phyloP scores from a whole-genome alignment of 2,329 filamentous ascomycete genomes.

The Pseudogymnoascus sp. region DNA sequence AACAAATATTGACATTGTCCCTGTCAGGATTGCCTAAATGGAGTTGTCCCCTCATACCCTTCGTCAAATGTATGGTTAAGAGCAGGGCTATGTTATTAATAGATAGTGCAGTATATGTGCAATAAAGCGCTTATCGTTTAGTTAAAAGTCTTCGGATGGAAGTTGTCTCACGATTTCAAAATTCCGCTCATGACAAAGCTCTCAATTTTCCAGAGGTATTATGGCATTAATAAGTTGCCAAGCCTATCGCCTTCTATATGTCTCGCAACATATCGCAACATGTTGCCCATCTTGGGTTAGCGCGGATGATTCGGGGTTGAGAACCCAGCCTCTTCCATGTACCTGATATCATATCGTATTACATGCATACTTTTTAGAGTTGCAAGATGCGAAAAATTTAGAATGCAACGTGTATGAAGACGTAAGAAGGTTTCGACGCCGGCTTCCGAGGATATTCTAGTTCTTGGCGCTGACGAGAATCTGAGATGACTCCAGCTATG shows the following conservation, averaged over 20 bases:
- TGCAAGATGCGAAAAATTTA: conserved; percentile 13
- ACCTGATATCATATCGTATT: conserved; percentile 10
- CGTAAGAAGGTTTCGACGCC: not conserved
- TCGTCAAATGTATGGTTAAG: no score
- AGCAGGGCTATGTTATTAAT: no score
- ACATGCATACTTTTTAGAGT: conserved; percentile 11
- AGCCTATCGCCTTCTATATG: conserved; percentile 5
- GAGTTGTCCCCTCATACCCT: no score
- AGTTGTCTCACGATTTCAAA: no score
- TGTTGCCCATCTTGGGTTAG: conserved; percentile 11
- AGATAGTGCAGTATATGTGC: no score
- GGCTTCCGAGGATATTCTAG: conserved; percentile 10
- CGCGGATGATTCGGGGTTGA: conserved; percentile 1
- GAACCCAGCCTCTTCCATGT: conserved; percentile 10
- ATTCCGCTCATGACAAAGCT: no score
- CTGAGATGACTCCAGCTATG: conserved; percentile 10
- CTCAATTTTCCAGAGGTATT: not conserved
- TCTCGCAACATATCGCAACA: conserved; percentile 13
- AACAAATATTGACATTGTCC: no score
- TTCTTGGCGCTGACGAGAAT: conserved; percentile 12
- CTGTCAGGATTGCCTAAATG: no score
- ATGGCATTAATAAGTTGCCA: conserved; percentile 10
- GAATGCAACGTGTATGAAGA: not conserved
- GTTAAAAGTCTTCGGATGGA: no score
- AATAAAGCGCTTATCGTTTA: no score